phyloP scores from a whole-genome alignment of 371 early-diverging fungal genomes.

The Parasitella parasitica region DNA sequence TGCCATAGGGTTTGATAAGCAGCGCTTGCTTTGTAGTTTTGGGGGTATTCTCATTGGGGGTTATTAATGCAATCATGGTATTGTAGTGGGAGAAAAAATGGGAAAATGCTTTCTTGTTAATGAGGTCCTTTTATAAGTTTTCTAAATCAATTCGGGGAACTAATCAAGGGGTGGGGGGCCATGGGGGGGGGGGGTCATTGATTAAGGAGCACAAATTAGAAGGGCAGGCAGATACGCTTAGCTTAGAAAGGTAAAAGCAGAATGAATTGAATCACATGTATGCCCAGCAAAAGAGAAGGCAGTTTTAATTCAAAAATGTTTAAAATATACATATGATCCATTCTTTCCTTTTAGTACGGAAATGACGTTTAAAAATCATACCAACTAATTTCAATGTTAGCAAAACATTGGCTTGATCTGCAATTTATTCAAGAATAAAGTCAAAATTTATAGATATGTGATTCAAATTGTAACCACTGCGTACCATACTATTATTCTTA shows the following conservation, averaged over 20 bases:
- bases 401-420: not conserved
- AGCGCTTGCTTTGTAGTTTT: not conserved
- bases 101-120: not conserved
- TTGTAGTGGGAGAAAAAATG: not conserved
- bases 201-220: not conserved
- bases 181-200: not conserved
- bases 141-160: conserved; percentile 1
- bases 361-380: conserved; percentile 4
- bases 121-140: not conserved
- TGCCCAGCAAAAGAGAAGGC: not conserved
- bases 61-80: not conserved
- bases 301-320: conserved; percentile 10
- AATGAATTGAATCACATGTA: not conserved
- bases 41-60: conserved; percentile 1
- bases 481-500: not conserved
- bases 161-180: not conserved
- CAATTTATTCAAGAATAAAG: not conserved
- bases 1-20: conserved; percentile 24
- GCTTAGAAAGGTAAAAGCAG: not conserved
- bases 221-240: not conserved
- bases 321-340: conserved; percentile 11
- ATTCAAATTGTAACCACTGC: not conserved
- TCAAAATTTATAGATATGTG: not conserved
- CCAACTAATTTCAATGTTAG: not conserved
- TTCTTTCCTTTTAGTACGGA: conserved; percentile 11